These are phyloP conservation scores for Phytophthora pinifolia DNA, from an alignment of 352 stramenopile species.

Conservation along the genomic window DNA sequence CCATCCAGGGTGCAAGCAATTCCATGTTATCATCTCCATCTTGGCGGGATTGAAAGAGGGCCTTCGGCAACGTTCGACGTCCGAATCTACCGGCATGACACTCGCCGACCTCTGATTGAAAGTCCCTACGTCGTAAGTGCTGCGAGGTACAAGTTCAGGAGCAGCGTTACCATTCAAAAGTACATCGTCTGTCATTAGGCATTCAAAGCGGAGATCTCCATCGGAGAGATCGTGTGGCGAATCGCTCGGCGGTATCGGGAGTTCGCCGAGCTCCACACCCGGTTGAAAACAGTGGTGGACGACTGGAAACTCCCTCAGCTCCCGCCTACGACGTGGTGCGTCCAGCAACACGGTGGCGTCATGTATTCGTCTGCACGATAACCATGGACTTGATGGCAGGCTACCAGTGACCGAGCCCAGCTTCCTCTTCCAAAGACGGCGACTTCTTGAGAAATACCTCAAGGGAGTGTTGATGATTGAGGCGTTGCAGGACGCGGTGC, in stretches of 20 bases:
- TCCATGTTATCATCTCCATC: conserved; percentile 10
- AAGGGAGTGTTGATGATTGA: conserved; percentile 49
- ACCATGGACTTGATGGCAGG: conserved; percentile 16
- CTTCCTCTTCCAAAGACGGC: conserved; percentile 41
- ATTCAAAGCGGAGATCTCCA: conserved; percentile 42
- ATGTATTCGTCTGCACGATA: no score
- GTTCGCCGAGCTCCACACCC: conserved; percentile 42
- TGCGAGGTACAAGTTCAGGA: not conserved
- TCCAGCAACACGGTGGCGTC: no score
- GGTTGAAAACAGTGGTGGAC: conserved; percentile 15
- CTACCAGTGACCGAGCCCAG: conserved; percentile 32
- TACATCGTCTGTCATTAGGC: conserved; percentile 23
- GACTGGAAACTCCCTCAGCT: conserved; percentile 27
- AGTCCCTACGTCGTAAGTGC: conserved; percentile 33
- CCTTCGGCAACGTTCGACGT: conserved; percentile 22
- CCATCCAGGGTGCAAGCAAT: not conserved
- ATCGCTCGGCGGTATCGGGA: conserved; percentile 48
- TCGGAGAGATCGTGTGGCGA: conserved; percentile 43
- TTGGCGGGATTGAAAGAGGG: not conserved
- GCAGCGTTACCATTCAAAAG: not conserved
- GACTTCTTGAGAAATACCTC: conserved; percentile 51
- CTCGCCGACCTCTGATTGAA: conserved; percentile 46
- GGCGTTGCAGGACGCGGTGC: conserved; percentile 32
- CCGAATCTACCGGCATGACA: conserved; percentile 32
- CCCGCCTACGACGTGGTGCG: conserved; percentile 45